Conservation (phyloP, 1,284 basidiomycete genomes). For the Malassezia globosa region DNA sequence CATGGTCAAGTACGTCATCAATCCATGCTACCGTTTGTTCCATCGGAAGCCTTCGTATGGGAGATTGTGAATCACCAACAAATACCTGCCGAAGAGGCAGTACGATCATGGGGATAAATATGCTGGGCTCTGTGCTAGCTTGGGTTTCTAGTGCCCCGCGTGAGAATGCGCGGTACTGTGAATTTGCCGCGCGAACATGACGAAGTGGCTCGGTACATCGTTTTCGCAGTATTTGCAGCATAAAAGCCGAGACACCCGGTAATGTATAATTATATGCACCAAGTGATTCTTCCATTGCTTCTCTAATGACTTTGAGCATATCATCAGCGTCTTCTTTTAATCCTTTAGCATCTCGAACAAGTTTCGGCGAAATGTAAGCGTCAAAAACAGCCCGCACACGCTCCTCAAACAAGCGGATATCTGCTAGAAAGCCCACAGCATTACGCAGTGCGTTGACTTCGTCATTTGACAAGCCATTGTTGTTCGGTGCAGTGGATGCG, state of each 20-base stretch:
- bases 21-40: conserved; percentile 11
- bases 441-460: not conserved
- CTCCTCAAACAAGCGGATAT: conserved; percentile 8
- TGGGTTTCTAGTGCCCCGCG: not conserved
- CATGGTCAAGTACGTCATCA: conserved; percentile 16
- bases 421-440: not conserved
- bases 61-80: not conserved
- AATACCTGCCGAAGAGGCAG: conserved; percentile 55
- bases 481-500: not conserved
- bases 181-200: conserved; percentile 74
- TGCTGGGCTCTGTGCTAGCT: conserved; percentile 55
- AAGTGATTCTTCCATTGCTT: conserved; percentile 17
- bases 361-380: conserved; percentile 4
- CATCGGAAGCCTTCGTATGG: conserved; percentile 15
- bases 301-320: not conserved
- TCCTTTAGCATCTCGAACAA: not conserved
- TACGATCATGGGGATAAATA: conserved; percentile 69
- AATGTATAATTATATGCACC: not conserved
- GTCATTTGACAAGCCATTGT: not conserved
- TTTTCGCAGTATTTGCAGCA: conserved; percentile 56
- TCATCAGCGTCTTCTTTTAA: not conserved
- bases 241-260: conserved; percentile 2
- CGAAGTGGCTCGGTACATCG: conserved; percentile 74
- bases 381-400: conserved; percentile 4
- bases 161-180: conserved; percentile 58